phyloP scores from a whole-genome alignment of 768 basidiomycete genomes.

The Tulasnella sp. region DNA sequence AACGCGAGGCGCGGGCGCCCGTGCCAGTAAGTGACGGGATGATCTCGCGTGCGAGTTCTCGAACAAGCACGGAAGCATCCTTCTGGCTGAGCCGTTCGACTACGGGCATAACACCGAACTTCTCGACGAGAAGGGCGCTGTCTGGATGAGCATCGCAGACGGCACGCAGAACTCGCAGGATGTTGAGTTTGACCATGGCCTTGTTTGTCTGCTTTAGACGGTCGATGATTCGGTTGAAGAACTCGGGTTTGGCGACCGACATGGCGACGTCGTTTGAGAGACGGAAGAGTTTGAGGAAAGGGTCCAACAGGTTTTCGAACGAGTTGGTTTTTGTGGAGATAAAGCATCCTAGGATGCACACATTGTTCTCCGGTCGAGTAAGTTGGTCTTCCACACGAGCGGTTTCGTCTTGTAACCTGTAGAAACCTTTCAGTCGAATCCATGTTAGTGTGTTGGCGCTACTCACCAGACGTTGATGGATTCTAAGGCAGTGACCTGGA shows the following conservation, averaged over 20 bases:
- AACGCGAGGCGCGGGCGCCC: not conserved
- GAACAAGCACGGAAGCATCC: slow-evolving; percentile 87
- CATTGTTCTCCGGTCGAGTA: slow-evolving; percentile 59
- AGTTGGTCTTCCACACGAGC: slow-evolving; percentile 89
- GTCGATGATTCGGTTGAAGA: slow-evolving; percentile 86
- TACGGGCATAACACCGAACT: slow-evolving; percentile 74
- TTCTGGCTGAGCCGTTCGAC: slow-evolving; percentile 76
- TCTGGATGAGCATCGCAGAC: slow-evolving; percentile 91
- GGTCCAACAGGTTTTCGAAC: slow-evolving; percentile 89
- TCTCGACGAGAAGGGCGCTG: slow-evolving; percentile 71
- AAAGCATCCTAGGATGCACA: slow-evolving; percentile 72
- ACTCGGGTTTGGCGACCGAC: slow-evolving; percentile 71
- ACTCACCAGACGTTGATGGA: slow-evolving; percentile 82
- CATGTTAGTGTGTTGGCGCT: not conserved
- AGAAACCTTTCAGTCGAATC: not conserved
- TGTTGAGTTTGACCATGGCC: slow-evolving; percentile 84
- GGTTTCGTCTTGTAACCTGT: slow-evolving; percentile 92
- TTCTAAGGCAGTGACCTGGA: slow-evolving; percentile 89
- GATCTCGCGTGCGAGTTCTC: slow-evolving; percentile 84
- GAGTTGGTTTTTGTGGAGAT: slow-evolving; percentile 80
- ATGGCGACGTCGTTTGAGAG: slow-evolving; percentile 70
- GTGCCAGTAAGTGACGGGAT: slow-evolving; percentile 70
- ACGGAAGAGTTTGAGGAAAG: slow-evolving; percentile 87
- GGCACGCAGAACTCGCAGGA: slow-evolving; percentile 76
- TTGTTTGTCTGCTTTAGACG: slow-evolving; percentile 66